Conservation (phyloP, 73 alveolate genomes). For the Effrenium voratum region DNA sequence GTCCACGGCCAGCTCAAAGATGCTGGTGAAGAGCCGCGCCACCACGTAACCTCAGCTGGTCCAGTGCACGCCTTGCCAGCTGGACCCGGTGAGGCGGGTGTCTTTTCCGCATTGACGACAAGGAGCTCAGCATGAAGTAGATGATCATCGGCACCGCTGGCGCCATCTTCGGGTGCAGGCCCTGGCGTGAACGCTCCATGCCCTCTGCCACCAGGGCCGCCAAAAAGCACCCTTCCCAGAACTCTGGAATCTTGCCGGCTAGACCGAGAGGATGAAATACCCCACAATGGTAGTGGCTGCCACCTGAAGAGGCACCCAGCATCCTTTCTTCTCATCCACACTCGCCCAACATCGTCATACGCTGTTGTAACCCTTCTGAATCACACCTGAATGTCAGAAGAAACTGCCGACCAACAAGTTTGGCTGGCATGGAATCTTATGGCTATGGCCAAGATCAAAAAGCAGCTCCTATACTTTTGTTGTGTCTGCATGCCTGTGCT, state of each 20-base stretch:
- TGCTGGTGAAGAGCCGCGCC: conserved; percentile 55
- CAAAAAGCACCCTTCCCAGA: background rate
- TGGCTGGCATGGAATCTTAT: too few species aligned
- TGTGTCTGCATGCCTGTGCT: too few species aligned
- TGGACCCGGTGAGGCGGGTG: background rate
- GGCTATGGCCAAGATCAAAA: too few species aligned
- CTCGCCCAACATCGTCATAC: too few species aligned
- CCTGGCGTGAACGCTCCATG: background rate
- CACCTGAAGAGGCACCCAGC: too few species aligned
- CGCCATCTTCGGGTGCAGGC: conserved; percentile 61
- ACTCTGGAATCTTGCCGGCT: background rate
- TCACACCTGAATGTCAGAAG: too few species aligned
- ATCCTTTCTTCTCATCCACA: too few species aligned
- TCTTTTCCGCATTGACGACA: background rate
- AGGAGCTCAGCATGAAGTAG: conserved; percentile 40
- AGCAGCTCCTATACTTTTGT: too few species aligned
- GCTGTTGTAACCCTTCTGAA: too few species aligned
- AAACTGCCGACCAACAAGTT: too few species aligned
- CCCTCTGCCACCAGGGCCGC: background rate
- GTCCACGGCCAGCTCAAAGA: conserved; percentile 82
- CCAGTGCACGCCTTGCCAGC: background rate
- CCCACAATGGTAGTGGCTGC: conserved; percentile 50
- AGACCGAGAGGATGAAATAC: conserved; percentile 44
- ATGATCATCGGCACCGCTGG: conserved; percentile 64
- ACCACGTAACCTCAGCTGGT: conserved; percentile 14